Evolutionary conservation across 148 eudicot species (phyloP).

Genomic region (Linanthus parryae): DNA sequence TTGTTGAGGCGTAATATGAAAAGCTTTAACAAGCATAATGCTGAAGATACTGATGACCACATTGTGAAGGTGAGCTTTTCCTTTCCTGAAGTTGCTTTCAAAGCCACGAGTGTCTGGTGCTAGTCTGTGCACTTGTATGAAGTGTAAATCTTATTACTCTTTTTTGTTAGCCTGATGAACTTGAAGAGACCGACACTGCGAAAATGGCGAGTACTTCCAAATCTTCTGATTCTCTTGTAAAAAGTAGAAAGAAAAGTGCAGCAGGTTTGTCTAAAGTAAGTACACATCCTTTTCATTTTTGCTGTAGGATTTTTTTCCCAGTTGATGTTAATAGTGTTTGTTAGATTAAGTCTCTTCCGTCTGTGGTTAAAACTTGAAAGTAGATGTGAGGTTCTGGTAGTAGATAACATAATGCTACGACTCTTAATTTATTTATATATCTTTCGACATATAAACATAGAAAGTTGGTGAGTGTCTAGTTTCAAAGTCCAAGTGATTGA

Average conservation of each 20-base stretch:
- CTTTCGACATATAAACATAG: no score
- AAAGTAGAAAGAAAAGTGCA: conserved; percentile 51
- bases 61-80: conserved; percentile 42
- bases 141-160: neutral
- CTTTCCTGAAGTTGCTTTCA: conserved; percentile 4
- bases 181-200: conserved; percentile 21
- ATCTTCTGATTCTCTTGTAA: conserved; percentile 38
- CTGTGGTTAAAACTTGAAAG: no score
- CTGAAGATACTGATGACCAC: conserved; percentile 22
- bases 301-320: no score
- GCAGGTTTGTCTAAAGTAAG: conserved; percentile 77
- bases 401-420: no score
- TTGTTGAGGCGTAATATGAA: conserved; percentile 27
- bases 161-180: conserved; percentile 16
- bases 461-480: no score
- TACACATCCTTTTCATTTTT: no score
- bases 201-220: conserved; percentile 27
- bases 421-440: no score
- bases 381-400: no score
- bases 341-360: no score
- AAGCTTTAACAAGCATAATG: conserved; percentile 26
- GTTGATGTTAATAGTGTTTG: no score
- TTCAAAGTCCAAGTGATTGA: no score
- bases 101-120: neutral
- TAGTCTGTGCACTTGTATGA: conserved; percentile 9